Base-by-base conservation (phyloP, 208 protist genomes). In the Vickermania ingenoplastis region DNA sequence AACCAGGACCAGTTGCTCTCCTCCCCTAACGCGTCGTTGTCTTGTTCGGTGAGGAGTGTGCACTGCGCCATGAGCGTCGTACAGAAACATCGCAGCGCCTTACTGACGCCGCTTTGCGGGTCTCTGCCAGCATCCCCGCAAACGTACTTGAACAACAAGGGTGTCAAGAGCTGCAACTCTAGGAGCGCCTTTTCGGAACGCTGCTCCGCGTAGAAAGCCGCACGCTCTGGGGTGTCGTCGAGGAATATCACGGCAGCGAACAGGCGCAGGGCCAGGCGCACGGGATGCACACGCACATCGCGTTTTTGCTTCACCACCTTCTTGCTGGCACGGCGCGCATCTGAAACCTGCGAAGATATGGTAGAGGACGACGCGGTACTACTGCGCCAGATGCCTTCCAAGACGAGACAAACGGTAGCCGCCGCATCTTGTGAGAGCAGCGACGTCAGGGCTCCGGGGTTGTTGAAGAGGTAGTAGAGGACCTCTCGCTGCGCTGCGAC, bases 1-100 rank as follows among this genome's bases (percentile, higher is more conserved):
- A 63, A 81, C 48, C 56, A 28, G 21, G 59, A 65, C 51, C 63
- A 69, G 36, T 45, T 45, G 36, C 36, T n/a, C 17, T 45, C 36
- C 36, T n/a, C 36, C 7, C 36, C 36, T n/a, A 45, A 17, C 7
- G 7, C 36, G 7, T 45, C 36, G 17, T 45, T 45, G 11, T 7
- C 36, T 17, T 7, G 17, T n/a, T 7, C 36, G 36, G 11, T 45
- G 17, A 45, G 36, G 11, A 17, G 7, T 17, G 36, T 45, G 17
- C 7, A n/a, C 11, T 7, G 17, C 17, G 36, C 11, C 36, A 45
- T n/a, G 11, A 45, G 36, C 7, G 17, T 45, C 7, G 7, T 17
- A 17, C 36, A 45, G 36, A 45, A 45, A 17, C 36, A 45, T 7
- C 36, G 7, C 11, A 45, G 36, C 17, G 36, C 17, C 17, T 45